Evolutionary conservation across 495 filamentous ascomycete genomes (phyloP).

Genomic region (Trichocladium uniseriatum): DNA sequence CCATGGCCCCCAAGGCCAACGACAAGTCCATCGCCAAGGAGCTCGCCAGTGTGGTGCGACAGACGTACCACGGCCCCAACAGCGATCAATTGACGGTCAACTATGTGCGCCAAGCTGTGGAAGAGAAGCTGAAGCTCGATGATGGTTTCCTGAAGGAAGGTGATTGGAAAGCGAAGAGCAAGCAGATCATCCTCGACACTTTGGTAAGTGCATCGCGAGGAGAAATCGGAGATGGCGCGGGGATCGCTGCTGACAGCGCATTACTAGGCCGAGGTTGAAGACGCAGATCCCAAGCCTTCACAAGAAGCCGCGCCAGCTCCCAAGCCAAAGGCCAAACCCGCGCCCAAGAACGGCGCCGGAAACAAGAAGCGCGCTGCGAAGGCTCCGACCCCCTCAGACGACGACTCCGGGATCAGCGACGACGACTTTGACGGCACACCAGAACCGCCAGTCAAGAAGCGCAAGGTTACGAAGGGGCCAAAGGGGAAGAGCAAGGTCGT

Average conservation of each 20-base stretch:
- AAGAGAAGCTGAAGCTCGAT: conserved; percentile 54
- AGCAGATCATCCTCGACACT: conserved; percentile 58
- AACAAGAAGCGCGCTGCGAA: conserved; percentile 29
- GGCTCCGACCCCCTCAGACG: conserved; percentile 15
- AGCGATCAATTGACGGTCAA: conserved; percentile 67
- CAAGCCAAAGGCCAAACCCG: conserved; percentile 9
- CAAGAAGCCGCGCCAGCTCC: not conserved
- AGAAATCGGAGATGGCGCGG: not conserved
- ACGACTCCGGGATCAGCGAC: conserved; percentile 21
- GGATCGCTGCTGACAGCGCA: not conserved
- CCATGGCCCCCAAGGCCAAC: conserved; percentile 7
- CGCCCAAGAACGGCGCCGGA: conserved; percentile 14
- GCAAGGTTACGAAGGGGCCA: conserved; percentile 24
- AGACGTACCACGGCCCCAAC: conserved; percentile 48
- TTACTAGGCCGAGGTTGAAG: not conserved
- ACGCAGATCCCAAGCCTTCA: not conserved
- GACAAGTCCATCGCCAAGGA: conserved; percentile 17
- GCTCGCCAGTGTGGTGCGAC: conserved; percentile 51
- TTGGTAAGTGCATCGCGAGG: conserved; percentile 45
- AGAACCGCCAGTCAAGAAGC: conserved; percentile 20
- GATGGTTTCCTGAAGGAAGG: conserved; percentile 60
- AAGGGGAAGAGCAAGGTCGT: conserved; percentile 27
- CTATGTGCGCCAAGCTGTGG: conserved; percentile 56
- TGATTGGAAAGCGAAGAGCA: conserved; percentile 74
- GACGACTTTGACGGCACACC: conserved; percentile 5